Conservation (phyloP, 2,329 filamentous ascomycete species). For the Monilinia fructigena region DNA sequence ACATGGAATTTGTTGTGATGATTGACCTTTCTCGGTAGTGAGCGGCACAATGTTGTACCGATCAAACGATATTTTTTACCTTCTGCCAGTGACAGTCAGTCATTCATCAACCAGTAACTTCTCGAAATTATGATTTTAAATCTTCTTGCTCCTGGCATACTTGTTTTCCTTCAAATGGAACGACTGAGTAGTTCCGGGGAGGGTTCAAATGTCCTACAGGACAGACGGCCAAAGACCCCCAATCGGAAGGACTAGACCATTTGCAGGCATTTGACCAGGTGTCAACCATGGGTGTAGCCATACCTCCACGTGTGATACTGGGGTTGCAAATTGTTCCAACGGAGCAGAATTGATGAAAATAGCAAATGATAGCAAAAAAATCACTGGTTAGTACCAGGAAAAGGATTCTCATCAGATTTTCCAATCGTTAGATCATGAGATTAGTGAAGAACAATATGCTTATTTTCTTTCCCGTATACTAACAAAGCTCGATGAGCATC, state of each 20-base stretch:
- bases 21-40: neutral
- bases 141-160: neutral
- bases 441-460: neutral
- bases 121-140: neutral
- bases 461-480: neutral
- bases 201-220: constrained; percentile 8
- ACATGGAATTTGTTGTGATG: no score
- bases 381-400: neutral
- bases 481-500: neutral
- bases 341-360: neutral
- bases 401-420: neutral
- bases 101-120: neutral
- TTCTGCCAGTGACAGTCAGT: no score
- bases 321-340: constrained; percentile 5
- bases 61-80: neutral
- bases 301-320: constrained; percentile 3
- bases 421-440: neutral
- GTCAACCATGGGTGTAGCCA: constrained; percentile 5
- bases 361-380: neutral
- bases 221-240: neutral
- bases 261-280: neutral
- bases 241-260: neutral
- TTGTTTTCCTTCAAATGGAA: neutral
- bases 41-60: neutral
- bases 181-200: neutral